These are phyloP conservation scores for Arabidopsis suecica DNA, from an alignment of 345 rosid species.

Conservation along the genomic window DNA sequence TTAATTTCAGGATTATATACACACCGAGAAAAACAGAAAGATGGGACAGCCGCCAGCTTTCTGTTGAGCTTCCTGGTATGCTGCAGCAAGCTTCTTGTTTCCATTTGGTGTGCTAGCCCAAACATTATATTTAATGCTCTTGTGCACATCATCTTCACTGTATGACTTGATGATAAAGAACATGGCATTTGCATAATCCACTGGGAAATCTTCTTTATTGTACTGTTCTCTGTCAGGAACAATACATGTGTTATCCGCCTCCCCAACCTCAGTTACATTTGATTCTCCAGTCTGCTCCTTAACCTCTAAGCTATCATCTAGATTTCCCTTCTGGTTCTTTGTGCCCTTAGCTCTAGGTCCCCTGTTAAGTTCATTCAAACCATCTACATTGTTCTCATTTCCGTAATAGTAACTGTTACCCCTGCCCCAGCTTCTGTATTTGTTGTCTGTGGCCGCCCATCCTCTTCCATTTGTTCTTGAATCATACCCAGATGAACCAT, in stretches of 20 bases:
- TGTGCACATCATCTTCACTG: conserved; percentile 98
- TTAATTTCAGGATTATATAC: conserved; percentile 30
- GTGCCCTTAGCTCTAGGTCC: conserved; percentile 86
- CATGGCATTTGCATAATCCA: conserved; percentile 69
- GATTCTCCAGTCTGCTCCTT: conserved; percentile 58
- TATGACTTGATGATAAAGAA: conserved; percentile 91
- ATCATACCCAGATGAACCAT: conserved; percentile 76
- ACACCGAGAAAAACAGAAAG: conserved; percentile 88
- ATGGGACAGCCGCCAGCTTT: conserved; percentile 75
- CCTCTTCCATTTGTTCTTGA: conserved; percentile 65
- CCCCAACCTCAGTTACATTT: conserved; percentile 49
- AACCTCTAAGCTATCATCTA: conserved; percentile 49
- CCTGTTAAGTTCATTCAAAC: conserved; percentile 85
- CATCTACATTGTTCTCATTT: conserved; percentile 64
- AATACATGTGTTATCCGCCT: conserved; percentile 44
- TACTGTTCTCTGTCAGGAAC: conserved; percentile 68
- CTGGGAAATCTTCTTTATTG: conserved; percentile 73
- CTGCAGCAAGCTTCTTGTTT: conserved; percentile 92
- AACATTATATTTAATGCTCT: conserved; percentile 86
- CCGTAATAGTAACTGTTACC: conserved; percentile 68
- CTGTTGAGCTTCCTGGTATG: conserved; percentile 80
- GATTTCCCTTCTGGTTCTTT: conserved; percentile 62
- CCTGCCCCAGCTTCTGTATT: conserved; percentile 69
- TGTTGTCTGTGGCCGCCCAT: conserved; percentile 67
- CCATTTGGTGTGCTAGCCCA: conserved; percentile 99